These are phyloP conservation scores for Sorghum bicolor DNA, from an alignment of 176 grass and related monocot species.

Conservation along the genomic window DNA sequence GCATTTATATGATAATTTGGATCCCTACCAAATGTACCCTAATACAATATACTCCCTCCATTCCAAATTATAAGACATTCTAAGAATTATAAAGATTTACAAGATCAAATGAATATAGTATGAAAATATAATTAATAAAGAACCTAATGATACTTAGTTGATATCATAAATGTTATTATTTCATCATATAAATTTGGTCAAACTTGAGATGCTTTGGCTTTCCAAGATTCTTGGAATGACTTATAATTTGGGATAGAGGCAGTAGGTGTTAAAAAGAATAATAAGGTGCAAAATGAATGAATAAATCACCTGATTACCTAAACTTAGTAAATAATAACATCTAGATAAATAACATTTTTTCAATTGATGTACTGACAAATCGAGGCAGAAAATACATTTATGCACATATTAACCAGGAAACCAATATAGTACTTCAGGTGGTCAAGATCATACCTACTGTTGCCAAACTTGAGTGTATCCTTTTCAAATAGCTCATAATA, in stretches of 20 bases:
- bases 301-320: neutral
- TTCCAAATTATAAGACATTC: too few species aligned
- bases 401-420: neutral
- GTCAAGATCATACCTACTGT: constrained; percentile 69
- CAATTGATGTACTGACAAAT: neutral
- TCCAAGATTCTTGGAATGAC: too few species aligned
- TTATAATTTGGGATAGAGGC: too few species aligned
- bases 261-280: neutral
- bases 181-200: too few species aligned
- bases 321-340: neutral
- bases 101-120: too few species aligned
- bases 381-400: neutral
- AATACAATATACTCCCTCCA: neutral
- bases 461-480: constrained; percentile 92
- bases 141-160: too few species aligned
- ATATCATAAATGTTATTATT: too few species aligned
- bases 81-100: too few species aligned
- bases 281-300: neutral
- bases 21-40: neutral
- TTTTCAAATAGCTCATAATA: constrained; percentile 98
- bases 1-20: neutral
- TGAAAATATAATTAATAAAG: too few species aligned
- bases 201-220: too few species aligned
- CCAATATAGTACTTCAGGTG: neutral
- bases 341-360: neutral